Base-by-base conservation (phyloP, 208 protist species). In the Wallacemonas rigidus region DNA sequence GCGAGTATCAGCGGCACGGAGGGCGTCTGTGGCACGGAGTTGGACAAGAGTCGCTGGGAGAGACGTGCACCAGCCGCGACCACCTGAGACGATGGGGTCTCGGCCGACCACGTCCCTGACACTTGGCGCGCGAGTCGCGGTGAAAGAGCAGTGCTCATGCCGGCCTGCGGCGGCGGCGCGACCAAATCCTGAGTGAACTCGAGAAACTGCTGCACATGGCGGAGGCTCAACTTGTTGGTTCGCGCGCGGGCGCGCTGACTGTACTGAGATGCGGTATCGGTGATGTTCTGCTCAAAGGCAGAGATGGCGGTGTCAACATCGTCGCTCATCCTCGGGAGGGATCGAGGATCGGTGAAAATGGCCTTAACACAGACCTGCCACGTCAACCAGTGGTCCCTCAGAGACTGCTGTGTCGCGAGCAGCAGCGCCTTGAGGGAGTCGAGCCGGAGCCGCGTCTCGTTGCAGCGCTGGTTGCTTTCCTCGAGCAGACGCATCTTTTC, bases 231-330 rank as follows among this genome's bases (percentile, higher is more conserved):
- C 61, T 89, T 86, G 51, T 80, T 84, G 39, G 82, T 84, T n/a
- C 81, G 77, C n/a, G 77, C 82, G 39, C 77, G 77, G 1, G 92
- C 89, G 39, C 91, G 83, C 65, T 76, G 74, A 45, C 72, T 71
- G 56, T 90, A 90, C 15, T 82, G 40, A 5, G 76, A 55, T 0
- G 92, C 86, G 2, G 83, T 88, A 71, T 96, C 92, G n/a, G 92
- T 96, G 77, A 96, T 93, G 76, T 93, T 96, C 76, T 82, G 76
- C 39, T 64, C 53, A 58, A 81, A 82, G 53, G 75, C 82, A 67
- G 82, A 67, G 40, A 76, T 62, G 38, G 67, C 69, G 17, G 65
- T 57, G 68, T 74, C 71, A 38, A 73, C 60, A 26, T 71, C 80
- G 8, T 83, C 56, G 57, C 80, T 48, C 1, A 82, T 69, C 47